Evolutionary conservation across 2,329 filamentous ascomycete genomes (phyloP).

Genomic region (Cladophialophora immunda): DNA sequence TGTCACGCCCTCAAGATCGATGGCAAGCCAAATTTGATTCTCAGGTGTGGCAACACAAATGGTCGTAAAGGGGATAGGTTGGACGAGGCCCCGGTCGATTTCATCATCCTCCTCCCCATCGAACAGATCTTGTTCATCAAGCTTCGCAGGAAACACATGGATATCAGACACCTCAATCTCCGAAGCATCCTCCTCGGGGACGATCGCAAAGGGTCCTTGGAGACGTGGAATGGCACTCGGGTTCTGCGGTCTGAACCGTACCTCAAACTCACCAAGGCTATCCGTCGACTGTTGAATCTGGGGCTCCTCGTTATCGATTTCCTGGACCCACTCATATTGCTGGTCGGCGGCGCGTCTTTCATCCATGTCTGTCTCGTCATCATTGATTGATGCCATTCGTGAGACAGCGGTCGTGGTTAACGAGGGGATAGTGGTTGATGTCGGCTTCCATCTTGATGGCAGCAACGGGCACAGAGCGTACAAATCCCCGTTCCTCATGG

Average conservation of each 20-base stretch:
- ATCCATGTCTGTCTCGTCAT: constrained; percentile 52
- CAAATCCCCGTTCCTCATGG: constrained; percentile 92
- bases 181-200: constrained; percentile 59
- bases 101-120: constrained; percentile 61
- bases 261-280: constrained; percentile 55
- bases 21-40: constrained; percentile 65
- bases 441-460: constrained; percentile 83
- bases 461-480: constrained; percentile 93
- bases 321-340: constrained; percentile 67
- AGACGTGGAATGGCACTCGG: constrained; percentile 66
- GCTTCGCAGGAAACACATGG: constrained; percentile 62
- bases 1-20: constrained; percentile 69
- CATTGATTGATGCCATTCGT: constrained; percentile 62
- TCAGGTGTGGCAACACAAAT: constrained; percentile 66
- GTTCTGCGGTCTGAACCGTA: constrained; percentile 64
- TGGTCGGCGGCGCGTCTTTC: constrained; percentile 60
- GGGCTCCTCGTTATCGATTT: constrained; percentile 64
- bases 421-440: constrained; percentile 78
- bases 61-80: constrained; percentile 63
- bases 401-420: constrained; percentile 83
- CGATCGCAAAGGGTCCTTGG: constrained; percentile 68
- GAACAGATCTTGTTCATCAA: constrained; percentile 62
- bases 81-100: constrained; percentile 44
- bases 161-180: constrained; percentile 69
- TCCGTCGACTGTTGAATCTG: constrained; percentile 49